A percentile compares a stretch with the other conserved stretches of the same genome.
Conservation (phyloP, 2,329 filamentous ascomycete species). For the Aspergillus carbonarius region DNA sequence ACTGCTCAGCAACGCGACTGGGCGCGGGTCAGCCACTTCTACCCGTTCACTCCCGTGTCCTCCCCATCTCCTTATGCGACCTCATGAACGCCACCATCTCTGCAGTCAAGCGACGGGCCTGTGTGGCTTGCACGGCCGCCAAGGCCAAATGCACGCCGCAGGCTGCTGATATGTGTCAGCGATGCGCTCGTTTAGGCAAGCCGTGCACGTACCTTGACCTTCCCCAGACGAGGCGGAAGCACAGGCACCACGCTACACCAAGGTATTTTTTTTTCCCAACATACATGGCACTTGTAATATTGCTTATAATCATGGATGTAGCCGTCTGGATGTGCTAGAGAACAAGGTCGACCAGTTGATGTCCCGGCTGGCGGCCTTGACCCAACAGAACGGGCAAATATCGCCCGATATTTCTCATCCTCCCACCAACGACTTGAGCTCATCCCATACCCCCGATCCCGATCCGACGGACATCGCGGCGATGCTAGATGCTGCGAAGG, state of each 20-base stretch:
- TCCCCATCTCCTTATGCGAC: neutral
- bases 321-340: constrained; percentile 22
- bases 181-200: constrained; percentile 21
- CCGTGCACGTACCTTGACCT: constrained; percentile 28
- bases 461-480: constrained; percentile 9
- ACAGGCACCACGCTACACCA: constrained; percentile 16
- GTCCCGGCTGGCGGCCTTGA: constrained; percentile 18
- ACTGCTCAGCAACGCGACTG: neutral
- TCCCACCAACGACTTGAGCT: constrained; percentile 5
- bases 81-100: neutral
- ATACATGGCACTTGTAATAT: neutral
- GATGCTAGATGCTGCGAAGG: constrained; percentile 17
- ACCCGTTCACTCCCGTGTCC: neutral
- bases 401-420: constrained; percentile 2
- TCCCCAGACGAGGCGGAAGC: constrained; percentile 26
- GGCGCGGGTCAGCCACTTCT: neutral
- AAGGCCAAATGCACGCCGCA: constrained; percentile 28
- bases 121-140: constrained; percentile 23
- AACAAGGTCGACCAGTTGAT: constrained; percentile 22
- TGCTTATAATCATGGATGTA: constrained; percentile 6
- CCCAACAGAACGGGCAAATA: constrained; percentile 16
- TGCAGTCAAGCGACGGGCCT: constrained; percentile 23
- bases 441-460: constrained; percentile 2
- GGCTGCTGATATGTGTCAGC: constrained; percentile 20
- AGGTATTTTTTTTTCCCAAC: neutral